Percentiles rank a stretch among this genome's conserved stretches.
phyloP scores from a whole-genome alignment of 2,329 filamentous ascomycete genomes.

The Emmonsia crescens region DNA sequence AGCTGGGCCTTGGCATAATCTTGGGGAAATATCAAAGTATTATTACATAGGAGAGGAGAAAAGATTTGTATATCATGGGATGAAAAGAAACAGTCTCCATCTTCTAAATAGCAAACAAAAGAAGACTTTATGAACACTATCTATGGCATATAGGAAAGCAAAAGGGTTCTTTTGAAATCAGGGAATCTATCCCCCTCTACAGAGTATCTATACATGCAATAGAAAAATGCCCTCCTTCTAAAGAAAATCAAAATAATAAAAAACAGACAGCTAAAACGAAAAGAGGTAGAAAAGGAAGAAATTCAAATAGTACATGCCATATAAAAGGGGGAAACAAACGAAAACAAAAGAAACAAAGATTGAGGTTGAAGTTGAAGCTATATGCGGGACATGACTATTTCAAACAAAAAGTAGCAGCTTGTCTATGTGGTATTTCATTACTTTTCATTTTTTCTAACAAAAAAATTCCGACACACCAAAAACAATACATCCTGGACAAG shows the following conservation, averaged over 20 bases:
- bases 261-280: not conserved
- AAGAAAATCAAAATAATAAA: not conserved
- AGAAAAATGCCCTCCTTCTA: conserved; percentile 6
- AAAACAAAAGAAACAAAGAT: not conserved
- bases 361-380: not conserved
- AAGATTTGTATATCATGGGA: not conserved
- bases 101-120: not conserved
- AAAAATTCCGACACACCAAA: not conserved
- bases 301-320: conserved; percentile 3
- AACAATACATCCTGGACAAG: not conserved
- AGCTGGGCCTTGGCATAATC: not conserved
- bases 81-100: not conserved
- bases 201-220: conserved; percentile 7
- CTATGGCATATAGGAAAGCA: conserved; percentile 6
- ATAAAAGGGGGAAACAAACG: not conserved
- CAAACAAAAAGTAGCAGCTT: not conserved
- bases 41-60: not conserved
- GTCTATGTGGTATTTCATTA: conserved; percentile 1
- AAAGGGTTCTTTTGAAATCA: not conserved
- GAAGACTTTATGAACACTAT: conserved; percentile 2
- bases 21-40: not conserved
- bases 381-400: conserved; percentile 1
- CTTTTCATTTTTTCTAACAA: not conserved
- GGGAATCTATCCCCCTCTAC: conserved; percentile 8
- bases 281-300: not conserved